phyloP scores from a whole-genome alignment of 1,139 yeast species.

The Diutina pseudorugosa region DNA sequence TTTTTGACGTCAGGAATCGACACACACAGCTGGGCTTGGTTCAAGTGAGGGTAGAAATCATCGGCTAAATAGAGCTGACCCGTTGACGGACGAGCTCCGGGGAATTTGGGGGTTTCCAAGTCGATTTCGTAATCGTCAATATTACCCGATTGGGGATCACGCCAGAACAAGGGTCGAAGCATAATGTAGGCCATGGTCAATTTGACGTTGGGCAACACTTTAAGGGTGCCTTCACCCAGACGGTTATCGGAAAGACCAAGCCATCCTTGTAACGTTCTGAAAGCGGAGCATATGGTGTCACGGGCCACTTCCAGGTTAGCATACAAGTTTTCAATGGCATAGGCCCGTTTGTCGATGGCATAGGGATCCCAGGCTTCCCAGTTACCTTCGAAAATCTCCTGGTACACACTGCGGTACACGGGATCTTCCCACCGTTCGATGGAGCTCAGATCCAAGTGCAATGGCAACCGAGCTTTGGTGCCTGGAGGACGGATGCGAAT shows the following conservation, averaged over 20 bases:
- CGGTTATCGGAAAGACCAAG: slow-evolving; percentile 24
- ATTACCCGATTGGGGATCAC: slow-evolving; percentile 10
- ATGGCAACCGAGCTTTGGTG: slow-evolving; percentile 14
- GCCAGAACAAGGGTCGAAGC: slow-evolving; percentile 33
- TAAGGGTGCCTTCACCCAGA: slow-evolving; percentile 33
- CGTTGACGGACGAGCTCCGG: slow-evolving; percentile 19
- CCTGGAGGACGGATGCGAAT: slow-evolving; percentile 34
- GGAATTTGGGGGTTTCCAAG: slow-evolving; percentile 12
- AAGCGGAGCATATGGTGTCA: slow-evolving; percentile 18
- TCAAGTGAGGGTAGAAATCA: slow-evolving; percentile 17
- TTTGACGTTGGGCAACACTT: slow-evolving; percentile 26
- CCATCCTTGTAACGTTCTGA: slow-evolving; percentile 40
- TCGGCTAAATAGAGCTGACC: slow-evolving; percentile 15
- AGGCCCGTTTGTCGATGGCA: slow-evolving; percentile 23
- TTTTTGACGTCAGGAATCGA: slow-evolving; percentile 23
- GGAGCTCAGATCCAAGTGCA: slow-evolving; percentile 34
- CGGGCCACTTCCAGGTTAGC: slow-evolving; percentile 8
- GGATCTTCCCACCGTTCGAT: slow-evolving; percentile 36
- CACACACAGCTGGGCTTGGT: slow-evolving; percentile 15
- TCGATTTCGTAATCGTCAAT: slow-evolving; percentile 15
- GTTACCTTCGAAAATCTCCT: slow-evolving; percentile 26
- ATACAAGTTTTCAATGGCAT: slow-evolving; percentile 24
- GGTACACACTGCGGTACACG: slow-evolving; percentile 24
- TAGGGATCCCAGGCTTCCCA: slow-evolving; percentile 39
- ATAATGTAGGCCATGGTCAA: slow-evolving; percentile 27